Evolutionary conservation across 2,329 filamentous ascomycete species (phyloP).

Genomic region (Dothiorella sarmentorum): DNA sequence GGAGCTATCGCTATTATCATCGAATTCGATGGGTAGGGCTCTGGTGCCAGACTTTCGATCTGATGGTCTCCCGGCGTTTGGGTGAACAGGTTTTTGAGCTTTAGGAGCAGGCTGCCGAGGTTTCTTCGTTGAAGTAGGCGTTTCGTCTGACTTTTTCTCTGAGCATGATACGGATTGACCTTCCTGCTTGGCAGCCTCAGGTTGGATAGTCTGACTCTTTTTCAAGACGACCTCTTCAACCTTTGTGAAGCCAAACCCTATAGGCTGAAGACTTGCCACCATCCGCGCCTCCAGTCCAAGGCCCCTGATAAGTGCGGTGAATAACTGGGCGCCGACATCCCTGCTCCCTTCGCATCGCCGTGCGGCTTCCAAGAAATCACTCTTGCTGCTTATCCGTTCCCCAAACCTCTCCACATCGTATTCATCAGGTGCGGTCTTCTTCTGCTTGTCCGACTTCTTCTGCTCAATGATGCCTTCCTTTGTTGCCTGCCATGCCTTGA

Average conservation of each 20-base stretch:
- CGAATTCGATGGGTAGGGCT: conserved; percentile 42
- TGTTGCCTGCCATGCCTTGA: conserved; percentile 63
- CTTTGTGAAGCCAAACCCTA: conserved; percentile 90
- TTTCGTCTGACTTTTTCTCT: conserved; percentile 25
- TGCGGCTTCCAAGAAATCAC: conserved; percentile 67
- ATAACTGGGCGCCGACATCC: conserved; percentile 84
- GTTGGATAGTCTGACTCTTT: conserved; percentile 28
- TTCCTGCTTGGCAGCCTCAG: conserved; percentile 21
- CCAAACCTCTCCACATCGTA: conserved; percentile 66
- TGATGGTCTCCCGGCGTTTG: conserved; percentile 21
- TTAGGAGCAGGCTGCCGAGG: not conserved
- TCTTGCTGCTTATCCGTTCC: conserved; percentile 65
- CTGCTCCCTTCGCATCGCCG: conserved; percentile 73
- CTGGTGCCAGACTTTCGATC: conserved; percentile 30
- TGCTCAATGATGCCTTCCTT: not conserved
- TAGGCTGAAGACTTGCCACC: conserved; percentile 78
- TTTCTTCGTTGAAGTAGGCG: conserved; percentile 1
- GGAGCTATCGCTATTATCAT: conserved; percentile 47
- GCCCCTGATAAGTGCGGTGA: conserved; percentile 77
- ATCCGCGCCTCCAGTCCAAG: conserved; percentile 79
- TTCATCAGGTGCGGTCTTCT: conserved; percentile 33
- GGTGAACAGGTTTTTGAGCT: conserved; percentile 1
- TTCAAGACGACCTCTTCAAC: conserved; percentile 67
- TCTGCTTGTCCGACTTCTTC: not conserved
- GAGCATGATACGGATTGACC: not conserved